A percentile compares a stretch with the other conserved stretches of the same genome.
These are phyloP conservation scores for Solanum verrucosum DNA, from an alignment of 257 asterid species.

Conservation along the genomic window DNA sequence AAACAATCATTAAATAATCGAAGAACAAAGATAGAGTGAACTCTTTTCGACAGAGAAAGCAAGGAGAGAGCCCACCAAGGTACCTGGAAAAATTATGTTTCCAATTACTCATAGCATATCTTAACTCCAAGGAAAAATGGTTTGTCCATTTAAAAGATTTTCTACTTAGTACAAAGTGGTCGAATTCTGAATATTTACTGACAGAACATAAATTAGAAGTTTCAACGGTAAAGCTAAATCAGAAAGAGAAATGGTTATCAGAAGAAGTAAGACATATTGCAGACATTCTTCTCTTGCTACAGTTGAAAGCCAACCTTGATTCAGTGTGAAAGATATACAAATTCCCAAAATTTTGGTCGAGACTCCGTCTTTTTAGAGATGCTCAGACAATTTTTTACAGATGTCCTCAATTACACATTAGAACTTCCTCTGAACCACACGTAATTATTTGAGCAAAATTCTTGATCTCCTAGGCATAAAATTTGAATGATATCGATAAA, in stretches of 20 bases:
- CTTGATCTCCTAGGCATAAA: not conserved
- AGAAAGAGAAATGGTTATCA: not conserved
- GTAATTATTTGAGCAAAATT: not conserved
- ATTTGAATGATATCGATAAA: not conserved
- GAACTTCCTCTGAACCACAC: not conserved
- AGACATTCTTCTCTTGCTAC: not conserved
- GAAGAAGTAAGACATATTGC: not conserved
- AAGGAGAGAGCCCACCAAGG: constrained; percentile 98
- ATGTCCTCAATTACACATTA: not conserved
- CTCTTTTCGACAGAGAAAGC: constrained; percentile 73
- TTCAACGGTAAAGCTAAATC: not conserved
- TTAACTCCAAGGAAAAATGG: not conserved
- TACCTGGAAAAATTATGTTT: constrained; percentile 41
- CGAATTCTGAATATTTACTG: not conserved
- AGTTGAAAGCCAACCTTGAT: not conserved
- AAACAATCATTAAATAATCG: constrained; percentile 97
- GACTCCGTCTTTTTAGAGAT: not conserved
- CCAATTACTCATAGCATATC: not conserved
- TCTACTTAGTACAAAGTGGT: not conserved
- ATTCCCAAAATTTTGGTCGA: not conserved
- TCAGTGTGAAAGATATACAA: not conserved
- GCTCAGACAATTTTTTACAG: not conserved
- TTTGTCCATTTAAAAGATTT: not conserved
- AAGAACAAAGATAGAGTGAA: constrained; percentile 90
- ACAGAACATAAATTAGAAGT: not conserved